A percentile compares a stretch with the other conserved stretches of the same genome.
Conservation (phyloP, 164 flowering plant genomes). For the Annona cherimola region DNA sequence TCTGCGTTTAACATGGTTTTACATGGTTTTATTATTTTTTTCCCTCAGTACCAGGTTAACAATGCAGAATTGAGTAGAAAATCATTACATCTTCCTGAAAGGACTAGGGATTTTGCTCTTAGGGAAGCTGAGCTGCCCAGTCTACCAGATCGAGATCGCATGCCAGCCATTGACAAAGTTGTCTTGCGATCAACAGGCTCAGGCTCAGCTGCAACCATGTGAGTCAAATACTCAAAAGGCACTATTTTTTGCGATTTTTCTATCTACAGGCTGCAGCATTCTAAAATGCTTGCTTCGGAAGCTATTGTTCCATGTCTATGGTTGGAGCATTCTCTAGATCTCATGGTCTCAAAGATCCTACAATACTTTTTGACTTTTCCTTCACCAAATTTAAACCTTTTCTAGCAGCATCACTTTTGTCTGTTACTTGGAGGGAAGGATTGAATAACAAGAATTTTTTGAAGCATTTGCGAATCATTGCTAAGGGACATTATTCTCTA, state of each 20-base stretch:
- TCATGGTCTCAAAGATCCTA: neutral
- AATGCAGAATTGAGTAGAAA: slow-evolving; percentile 10
- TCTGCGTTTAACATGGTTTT: neutral
- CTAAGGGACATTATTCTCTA: neutral
- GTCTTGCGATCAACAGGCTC: slow-evolving; percentile 12
- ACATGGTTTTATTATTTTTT: neutral
- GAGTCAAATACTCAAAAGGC: neutral
- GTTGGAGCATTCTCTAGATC: neutral
- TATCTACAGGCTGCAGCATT: too few relatives aligned
- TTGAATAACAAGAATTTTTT: neutral
- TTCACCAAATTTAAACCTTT: neutral
- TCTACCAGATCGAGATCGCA: slow-evolving; percentile 7
- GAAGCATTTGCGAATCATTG: neutral
- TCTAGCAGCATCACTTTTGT: neutral
- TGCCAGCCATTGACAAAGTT: slow-evolving; percentile 10
- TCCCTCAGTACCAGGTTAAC: slow-evolving; percentile 18
- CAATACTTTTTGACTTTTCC: neutral
- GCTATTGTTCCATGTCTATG: neutral
- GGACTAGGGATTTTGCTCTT: slow-evolving; percentile 2
- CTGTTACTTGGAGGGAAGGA: neutral
- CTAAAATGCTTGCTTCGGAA: too few relatives aligned
- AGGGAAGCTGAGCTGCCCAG: slow-evolving; percentile 14
- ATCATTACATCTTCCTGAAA: slow-evolving; percentile 3
- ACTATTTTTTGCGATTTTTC: too few relatives aligned
- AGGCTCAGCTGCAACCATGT: neutral